Evolutionary conservation across 148 eudicot species (phyloP), one percentile per base, ranked within the genome.

Genomic region (Fallopia convolvulus): DNA sequence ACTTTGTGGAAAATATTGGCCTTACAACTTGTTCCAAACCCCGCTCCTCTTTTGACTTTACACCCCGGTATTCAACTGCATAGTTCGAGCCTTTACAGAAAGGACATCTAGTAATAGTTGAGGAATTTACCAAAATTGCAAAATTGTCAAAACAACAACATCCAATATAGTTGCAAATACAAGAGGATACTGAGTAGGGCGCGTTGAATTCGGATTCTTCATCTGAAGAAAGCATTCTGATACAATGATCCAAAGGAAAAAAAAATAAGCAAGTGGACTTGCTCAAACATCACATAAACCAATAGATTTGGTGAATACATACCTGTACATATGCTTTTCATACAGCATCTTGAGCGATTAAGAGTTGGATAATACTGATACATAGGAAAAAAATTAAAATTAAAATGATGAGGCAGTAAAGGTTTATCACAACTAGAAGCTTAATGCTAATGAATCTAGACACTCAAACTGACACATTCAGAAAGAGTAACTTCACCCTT

Each of bases 321-420:
- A 96, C 99, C 99, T 77, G 99, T 96, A 84, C 99, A 96, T 83
- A 96, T 96, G 89, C 99, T 92, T 85, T 96, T 96, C 87, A 77
- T 81, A 85, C 99, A 96, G 83, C 99, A 96, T 86, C 97, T 93
- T 61, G 99, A 96, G 61, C 99, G 92, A 74, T 96, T 96, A 70
- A 96, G 97, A 79, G 98, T 93, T 48, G 99, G 99, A 85, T 96
- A 96, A 82, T 87, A 90, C 99, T 96, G 83, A 83, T 84, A 84
- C 40, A 77, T 41, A 12, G 47, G 74, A 49, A 9, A 47, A 47
- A 36, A 65, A 77, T 55, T 39, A 55, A 48, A 39, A 18, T 32
- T 14, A 73, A 55, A 73, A 44, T 21, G 32, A 73, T 36, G 36
- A 7, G 20, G 20, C 42, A 15, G 23, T 15, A 15, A 36, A 66